phyloP scores from a whole-genome alignment of 2,329 filamentous ascomycete species.

The Podosphaera aphanis region DNA sequence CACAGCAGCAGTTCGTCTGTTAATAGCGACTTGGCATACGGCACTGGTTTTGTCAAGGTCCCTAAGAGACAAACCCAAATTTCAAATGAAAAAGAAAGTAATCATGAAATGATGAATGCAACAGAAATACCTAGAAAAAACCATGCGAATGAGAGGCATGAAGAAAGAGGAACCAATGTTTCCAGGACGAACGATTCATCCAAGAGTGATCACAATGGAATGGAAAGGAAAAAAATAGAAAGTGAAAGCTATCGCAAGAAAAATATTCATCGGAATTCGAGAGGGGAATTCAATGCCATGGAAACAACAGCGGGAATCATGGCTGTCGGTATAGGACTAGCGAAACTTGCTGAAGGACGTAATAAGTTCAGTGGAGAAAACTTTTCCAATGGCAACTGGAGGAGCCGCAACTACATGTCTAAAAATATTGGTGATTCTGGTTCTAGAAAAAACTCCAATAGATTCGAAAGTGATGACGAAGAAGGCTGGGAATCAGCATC shows the following conservation, averaged over 20 bases:
- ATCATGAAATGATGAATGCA: conserved; percentile 5
- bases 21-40: conserved; percentile 46
- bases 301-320: conserved; percentile 23
- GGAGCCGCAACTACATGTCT: conserved; percentile 2
- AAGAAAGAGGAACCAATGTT: neutral
- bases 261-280: neutral
- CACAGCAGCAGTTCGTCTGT: conserved; percentile 40
- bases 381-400: conserved; percentile 5
- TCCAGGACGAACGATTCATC: too few relatives aligned
- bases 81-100: conserved; percentile 11
- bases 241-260: neutral
- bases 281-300: neutral
- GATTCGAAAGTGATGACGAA: conserved; percentile 19
- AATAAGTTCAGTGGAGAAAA: conserved; percentile 12
- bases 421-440: conserved; percentile 7
- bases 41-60: conserved; percentile 26
- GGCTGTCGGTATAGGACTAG: conserved; percentile 23
- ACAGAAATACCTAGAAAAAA: neutral
- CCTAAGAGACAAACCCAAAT: conserved; percentile 8
- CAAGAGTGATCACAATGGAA: too few relatives aligned
- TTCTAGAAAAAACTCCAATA: conserved; percentile 14
- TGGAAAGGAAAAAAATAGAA: too few relatives aligned
- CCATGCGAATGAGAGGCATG: neutral
- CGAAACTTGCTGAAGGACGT: conserved; percentile 21
- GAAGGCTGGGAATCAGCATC: conserved; percentile 36